Conservation (phyloP, 2,329 filamentous ascomycete species). For the Verruconis gallopava region DNA sequence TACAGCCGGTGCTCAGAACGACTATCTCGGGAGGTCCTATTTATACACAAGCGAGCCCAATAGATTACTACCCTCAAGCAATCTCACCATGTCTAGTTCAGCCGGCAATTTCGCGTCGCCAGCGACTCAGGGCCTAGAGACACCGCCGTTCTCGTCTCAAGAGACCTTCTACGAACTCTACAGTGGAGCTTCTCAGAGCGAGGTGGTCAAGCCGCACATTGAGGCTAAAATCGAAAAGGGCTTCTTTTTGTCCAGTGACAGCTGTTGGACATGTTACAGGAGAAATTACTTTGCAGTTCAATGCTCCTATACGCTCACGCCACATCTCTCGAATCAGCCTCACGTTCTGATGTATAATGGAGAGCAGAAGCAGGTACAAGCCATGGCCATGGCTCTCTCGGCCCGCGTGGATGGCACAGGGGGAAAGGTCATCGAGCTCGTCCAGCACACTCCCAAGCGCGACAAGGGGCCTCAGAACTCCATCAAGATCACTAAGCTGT, state of each 20-base stretch:
- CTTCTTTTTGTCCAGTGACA: constrained; percentile 63
- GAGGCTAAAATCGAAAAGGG: constrained; percentile 77
- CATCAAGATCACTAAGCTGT: constrained; percentile 56
- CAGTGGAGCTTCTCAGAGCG: constrained; percentile 18
- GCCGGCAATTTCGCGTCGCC: neutral
- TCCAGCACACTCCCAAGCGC: constrained; percentile 83
- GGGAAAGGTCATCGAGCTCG: constrained; percentile 66
- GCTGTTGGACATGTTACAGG: constrained; percentile 84
- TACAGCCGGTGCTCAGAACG: neutral
- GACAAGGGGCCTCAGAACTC: constrained; percentile 74
- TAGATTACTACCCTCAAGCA: neutral
- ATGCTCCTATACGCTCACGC: constrained; percentile 61
- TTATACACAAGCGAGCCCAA: neutral
- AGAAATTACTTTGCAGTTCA: constrained; percentile 83
- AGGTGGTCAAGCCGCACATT: constrained; percentile 55
- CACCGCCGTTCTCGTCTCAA: constrained; percentile 33
- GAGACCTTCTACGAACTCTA: constrained; percentile 49
- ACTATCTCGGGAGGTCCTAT: neutral
- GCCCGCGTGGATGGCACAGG: constrained; percentile 67
- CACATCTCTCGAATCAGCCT: constrained; percentile 43
- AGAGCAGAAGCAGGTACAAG: constrained; percentile 46
- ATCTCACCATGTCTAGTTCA: neutral
- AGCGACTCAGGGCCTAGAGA: constrained; percentile 14
- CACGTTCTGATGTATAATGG: constrained; percentile 42
- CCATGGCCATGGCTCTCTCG: constrained; percentile 73